Evolutionary conservation across 257 asterid species (phyloP).

Genomic region (Scutellaria barbata): DNA sequence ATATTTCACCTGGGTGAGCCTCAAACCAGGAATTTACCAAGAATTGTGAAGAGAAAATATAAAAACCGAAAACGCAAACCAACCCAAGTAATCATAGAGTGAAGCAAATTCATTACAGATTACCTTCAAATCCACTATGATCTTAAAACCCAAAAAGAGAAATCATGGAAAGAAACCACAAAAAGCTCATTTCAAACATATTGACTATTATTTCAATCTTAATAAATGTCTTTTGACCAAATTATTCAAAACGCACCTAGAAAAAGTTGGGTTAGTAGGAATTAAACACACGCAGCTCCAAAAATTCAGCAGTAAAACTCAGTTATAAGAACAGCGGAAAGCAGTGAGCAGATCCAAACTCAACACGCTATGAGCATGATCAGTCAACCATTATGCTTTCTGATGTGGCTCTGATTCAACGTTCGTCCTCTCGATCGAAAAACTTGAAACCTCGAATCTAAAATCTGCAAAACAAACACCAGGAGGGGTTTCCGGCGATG

Average conservation of each 20-base stretch:
- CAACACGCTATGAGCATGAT: background rate
- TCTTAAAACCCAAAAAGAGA: background rate
- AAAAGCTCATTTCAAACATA: slow-evolving; percentile 2
- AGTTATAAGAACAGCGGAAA: background rate
- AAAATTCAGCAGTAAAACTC: slow-evolving; percentile 20
- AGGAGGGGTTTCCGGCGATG: no score
- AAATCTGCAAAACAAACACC: no score
- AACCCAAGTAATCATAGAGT: background rate
- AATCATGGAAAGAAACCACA: slow-evolving; percentile 9
- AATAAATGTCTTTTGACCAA: slow-evolving; percentile 19
- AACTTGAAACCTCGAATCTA: no score
- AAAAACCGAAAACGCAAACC: background rate
- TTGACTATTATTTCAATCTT: background rate
- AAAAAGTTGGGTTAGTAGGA: slow-evolving; percentile 11
- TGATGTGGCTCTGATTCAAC: no score
- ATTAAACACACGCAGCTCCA: slow-evolving; percentile 4
- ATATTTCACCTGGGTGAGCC: background rate
- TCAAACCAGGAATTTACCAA: background rate
- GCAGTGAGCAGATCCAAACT: background rate
- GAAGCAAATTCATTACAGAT: background rate
- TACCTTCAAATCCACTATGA: background rate
- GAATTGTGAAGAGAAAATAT: background rate
- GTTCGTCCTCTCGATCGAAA: no score
- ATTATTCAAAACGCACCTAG: slow-evolving; percentile 27
- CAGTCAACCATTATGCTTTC: background rate